Evolutionary conservation across 192 early-diverging fungal species (phyloP).

Genomic region (Entophlyctis luteolus): DNA sequence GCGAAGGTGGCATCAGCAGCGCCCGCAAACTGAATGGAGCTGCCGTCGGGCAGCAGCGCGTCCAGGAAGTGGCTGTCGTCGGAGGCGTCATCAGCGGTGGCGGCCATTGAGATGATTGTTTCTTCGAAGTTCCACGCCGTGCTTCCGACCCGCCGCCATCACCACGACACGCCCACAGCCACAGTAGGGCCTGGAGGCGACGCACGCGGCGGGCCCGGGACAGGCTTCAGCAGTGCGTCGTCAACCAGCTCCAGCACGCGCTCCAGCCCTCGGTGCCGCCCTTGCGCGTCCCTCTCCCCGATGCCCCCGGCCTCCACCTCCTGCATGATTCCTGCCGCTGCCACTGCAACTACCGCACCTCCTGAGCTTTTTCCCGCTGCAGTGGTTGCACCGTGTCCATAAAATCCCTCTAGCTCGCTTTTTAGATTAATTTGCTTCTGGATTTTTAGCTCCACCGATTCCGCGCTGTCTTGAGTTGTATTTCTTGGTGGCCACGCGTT

Average conservation of each 20-base stretch:
- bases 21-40: no score
- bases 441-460: slow-evolving; percentile 26
- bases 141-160: no score
- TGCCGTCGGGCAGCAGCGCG: no score
- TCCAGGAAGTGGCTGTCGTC: no score
- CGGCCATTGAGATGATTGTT: neutral
- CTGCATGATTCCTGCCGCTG: slow-evolving; percentile 40
- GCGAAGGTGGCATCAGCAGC: no score
- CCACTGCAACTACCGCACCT: neutral
- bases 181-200: no score
- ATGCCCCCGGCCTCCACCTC: slow-evolving; percentile 44
- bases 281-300: slow-evolving; percentile 28
- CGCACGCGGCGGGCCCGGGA: slow-evolving; percentile 19
- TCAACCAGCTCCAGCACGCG: slow-evolving; percentile 42
- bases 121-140: no score
- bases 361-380: neutral
- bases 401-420: slow-evolving; percentile 28
- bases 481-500: slow-evolving; percentile 21
- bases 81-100: neutral
- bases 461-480: slow-evolving; percentile 26
- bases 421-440: slow-evolving; percentile 6
- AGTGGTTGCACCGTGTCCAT: slow-evolving; percentile 17
- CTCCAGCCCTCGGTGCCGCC: slow-evolving; percentile 17
- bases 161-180: no score
- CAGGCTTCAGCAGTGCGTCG: slow-evolving; percentile 34